Evolutionary conservation across 495 filamentous ascomycete genomes (phyloP), one percentile per base, ranked within the genome.

Genomic region (Hapsidospora chrysogenum): DNA sequence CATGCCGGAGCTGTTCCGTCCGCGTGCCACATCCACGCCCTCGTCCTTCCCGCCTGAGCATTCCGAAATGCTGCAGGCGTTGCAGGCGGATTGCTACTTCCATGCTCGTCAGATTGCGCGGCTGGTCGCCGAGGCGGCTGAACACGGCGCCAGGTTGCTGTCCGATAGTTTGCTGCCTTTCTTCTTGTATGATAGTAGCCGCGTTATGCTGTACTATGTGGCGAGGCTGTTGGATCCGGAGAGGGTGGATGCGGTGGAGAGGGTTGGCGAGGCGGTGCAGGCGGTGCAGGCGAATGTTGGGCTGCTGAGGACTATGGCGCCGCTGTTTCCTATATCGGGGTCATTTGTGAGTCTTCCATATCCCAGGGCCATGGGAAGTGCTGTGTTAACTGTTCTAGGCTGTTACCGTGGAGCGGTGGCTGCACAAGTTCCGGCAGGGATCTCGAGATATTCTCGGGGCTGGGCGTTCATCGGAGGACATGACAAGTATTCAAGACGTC

Each of bases 201-300:
- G 33, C 3, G 33, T 36, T 19, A 36, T 36, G 33, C 33, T 36
- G 22, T 36, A 36, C 22, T 36, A 36, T 16, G 33, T 36, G 6
- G 33, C 21, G 15, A 19, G 33, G 17, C 10, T 36, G 13, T 22
- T 36, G 9, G 21, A 25, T 7, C 21, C 23, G 16, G 25, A n/a
- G 11, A 36, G 33, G 22, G 20, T 23, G 13, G 33, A 36, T 28
- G 33, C 33, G n/a, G 16, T n/a, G 9, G 11, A 19, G 20, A 36
- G 25, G 10, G n/a, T 36, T 16, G 15, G 26, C 1, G 33, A 36
- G 15, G 33, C 33, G 4, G 25, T 36, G 20, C 17, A 36, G n/a
- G 33, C 33, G 9, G 23, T 27, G 17, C 20, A 36, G 22, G 25
- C 20, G 20, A 36, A 36, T 13, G 20, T 21, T 16, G 20, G 23